Conservation (phyloP, 2,329 filamentous ascomycete genomes). For the Blastomyces percursus region DNA sequence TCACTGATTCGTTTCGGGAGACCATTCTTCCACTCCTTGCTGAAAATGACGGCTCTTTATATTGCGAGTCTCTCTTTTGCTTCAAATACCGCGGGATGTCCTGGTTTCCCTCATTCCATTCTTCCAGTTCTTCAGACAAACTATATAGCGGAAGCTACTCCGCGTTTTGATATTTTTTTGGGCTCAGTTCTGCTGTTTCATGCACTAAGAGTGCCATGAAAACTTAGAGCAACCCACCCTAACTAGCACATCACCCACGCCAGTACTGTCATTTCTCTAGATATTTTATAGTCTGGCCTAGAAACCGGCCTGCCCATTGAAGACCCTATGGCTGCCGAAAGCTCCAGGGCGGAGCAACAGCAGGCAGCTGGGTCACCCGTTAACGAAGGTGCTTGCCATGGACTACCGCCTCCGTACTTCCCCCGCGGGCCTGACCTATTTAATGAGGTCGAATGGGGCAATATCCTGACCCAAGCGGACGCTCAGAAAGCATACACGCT, state of each 20-base stretch:
- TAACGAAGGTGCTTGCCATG: background rate
- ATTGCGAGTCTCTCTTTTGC: background rate
- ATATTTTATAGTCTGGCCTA: background rate
- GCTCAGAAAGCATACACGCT: constrained; percentile 20
- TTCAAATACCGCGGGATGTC: background rate
- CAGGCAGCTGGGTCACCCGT: background rate
- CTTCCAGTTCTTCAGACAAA: background rate
- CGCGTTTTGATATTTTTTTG: background rate
- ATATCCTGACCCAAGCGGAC: constrained; percentile 16
- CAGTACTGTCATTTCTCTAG: background rate
- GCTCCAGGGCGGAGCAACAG: background rate
- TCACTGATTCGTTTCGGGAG: background rate
- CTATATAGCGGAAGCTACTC: background rate
- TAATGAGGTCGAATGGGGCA: constrained; percentile 20
- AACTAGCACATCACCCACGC: background rate
- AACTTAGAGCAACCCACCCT: background rate
- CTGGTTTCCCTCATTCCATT: background rate
- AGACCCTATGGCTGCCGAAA: background rate
- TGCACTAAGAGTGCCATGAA: background rate
- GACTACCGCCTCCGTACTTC: constrained; percentile 13
- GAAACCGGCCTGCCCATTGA: background rate
- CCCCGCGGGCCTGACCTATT: constrained; percentile 21
- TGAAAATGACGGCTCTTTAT: background rate
- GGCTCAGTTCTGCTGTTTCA: background rate
- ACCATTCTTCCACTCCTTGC: background rate